Percentiles rank a stretch among this genome's conserved stretches.
These are phyloP conservation scores for Flammula alnicola DNA, from an alignment of 1,284 basidiomycete species.

Conservation along the genomic window DNA sequence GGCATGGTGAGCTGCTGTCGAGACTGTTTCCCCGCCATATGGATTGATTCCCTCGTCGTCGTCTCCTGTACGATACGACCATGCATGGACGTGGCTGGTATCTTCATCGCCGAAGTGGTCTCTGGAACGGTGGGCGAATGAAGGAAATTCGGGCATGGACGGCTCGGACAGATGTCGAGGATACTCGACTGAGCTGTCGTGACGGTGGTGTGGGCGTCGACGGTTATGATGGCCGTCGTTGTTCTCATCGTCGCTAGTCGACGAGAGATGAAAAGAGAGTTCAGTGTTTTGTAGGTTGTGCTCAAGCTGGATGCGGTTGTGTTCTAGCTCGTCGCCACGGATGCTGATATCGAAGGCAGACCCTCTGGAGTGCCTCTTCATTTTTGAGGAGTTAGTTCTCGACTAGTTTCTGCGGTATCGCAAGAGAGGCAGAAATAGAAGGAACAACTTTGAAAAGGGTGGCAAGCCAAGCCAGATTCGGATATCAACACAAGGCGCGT, in stretches of 20 bases:
- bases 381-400: too few relatives aligned
- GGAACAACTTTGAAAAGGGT: slow-evolving; percentile 3
- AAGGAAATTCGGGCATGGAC: slow-evolving; percentile 57
- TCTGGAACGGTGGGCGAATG: slow-evolving; percentile 60
- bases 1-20: slow-evolving; percentile 86
- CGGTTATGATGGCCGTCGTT: slow-evolving; percentile 14
- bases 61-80: slow-evolving; percentile 69
- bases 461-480: neutral
- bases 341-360: slow-evolving; percentile 49
- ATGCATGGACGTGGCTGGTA: slow-evolving; percentile 59
- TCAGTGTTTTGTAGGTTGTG: slow-evolving; percentile 74
- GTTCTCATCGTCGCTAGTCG: slow-evolving; percentile 41
- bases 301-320: slow-evolving; percentile 73
- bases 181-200: slow-evolving; percentile 60
- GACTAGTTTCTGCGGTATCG: slow-evolving; percentile 31
- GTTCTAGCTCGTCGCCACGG: slow-evolving; percentile 70
- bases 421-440: slow-evolving; percentile 7
- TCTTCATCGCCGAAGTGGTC: slow-evolving; percentile 55
- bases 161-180: slow-evolving; percentile 66
- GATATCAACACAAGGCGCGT: slow-evolving; percentile 22
- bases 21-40: slow-evolving; percentile 71
- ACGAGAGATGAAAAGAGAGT: slow-evolving; percentile 66
- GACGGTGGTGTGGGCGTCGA: slow-evolving; percentile 13
- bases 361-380: slow-evolving; percentile 39
- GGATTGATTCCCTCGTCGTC: slow-evolving; percentile 67